Evolutionary conservation across 495 filamentous ascomycete species (phyloP).

Genomic region (Cairneyella variabilis): DNA sequence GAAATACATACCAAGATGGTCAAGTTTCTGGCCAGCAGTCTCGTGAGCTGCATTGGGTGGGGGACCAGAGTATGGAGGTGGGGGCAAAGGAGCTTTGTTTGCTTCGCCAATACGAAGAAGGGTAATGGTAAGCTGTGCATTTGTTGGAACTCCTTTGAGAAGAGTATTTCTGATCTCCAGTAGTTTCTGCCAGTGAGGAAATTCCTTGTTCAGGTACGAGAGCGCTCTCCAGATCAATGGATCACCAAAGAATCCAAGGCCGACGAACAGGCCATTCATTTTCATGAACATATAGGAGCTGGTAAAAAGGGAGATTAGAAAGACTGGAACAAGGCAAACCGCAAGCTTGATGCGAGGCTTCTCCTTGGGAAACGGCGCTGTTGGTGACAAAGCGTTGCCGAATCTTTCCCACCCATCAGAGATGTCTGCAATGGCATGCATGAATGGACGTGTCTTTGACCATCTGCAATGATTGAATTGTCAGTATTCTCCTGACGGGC

Average conservation of each 20-base stretch:
- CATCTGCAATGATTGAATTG: too few species aligned
- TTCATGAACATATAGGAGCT: conserved; percentile 76
- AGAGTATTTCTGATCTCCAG: conserved; percentile 57
- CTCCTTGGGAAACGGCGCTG: conserved; percentile 67
- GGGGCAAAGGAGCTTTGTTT: conserved; percentile 75
- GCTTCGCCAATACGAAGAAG: conserved; percentile 82
- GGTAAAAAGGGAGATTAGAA: conserved; percentile 56
- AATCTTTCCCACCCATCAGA: conserved; percentile 79
- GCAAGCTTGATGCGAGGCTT: conserved; percentile 61
- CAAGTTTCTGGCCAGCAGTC: conserved; percentile 40
- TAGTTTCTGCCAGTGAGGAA: conserved; percentile 72
- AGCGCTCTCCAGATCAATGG: conserved; percentile 61
- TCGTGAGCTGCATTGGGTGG: conserved; percentile 46
- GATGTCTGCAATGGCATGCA: conserved; percentile 71
- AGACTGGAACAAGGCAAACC: conserved; percentile 50
- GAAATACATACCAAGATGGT: conserved; percentile 25
- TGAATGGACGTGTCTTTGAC: conserved; percentile 67
- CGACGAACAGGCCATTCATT: conserved; percentile 57
- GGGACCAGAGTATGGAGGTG: conserved; percentile 58
- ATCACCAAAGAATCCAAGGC: conserved; percentile 77
- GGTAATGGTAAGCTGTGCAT: conserved; percentile 81
- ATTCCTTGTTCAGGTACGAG: conserved; percentile 57
- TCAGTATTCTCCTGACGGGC: too few species aligned
- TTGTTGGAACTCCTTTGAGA: conserved; percentile 82
- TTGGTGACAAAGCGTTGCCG: conserved; percentile 77